Conservation (phyloP, 1,284 basidiomycete genomes). For the Macrocystidia cucumis region DNA sequence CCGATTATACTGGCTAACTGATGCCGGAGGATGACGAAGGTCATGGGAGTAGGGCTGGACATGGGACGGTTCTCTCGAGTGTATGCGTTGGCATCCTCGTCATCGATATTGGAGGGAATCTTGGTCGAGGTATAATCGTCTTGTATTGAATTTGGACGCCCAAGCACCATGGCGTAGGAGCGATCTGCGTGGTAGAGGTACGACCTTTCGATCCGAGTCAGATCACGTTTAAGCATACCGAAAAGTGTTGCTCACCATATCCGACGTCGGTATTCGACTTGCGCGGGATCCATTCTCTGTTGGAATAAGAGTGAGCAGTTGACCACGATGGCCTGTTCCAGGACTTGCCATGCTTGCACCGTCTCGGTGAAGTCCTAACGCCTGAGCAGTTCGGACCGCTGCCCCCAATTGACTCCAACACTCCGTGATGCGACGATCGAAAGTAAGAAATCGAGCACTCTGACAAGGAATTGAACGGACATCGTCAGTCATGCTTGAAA, state of each 20-base stretch:
- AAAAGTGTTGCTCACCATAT: conserved; percentile 54
- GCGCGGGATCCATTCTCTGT: conserved; percentile 70
- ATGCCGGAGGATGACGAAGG: conserved; percentile 85
- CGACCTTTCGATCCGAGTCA: conserved; percentile 44
- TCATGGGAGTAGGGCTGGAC: conserved; percentile 73
- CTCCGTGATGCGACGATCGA: conserved; percentile 85
- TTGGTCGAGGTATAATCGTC: conserved; percentile 82
- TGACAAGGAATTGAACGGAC: conserved; percentile 22
- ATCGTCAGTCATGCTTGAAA: conserved; percentile 3
- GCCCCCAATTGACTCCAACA: conserved; percentile 95
- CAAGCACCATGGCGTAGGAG: conserved; percentile 86
- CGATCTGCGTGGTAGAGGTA: conserved; percentile 92
- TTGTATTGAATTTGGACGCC: conserved; percentile 84
- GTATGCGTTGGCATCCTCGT: conserved; percentile 40
- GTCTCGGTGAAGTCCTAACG: conserved; percentile 89
- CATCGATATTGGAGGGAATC: conserved; percentile 79
- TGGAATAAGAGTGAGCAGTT: conserved; percentile 3
- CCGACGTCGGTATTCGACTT: conserved; percentile 84
- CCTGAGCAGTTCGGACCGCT: conserved; percentile 89
- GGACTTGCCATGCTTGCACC: conserved; percentile 72
- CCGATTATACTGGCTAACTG: conserved; percentile 82
- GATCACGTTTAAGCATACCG: not conserved
- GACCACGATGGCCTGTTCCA: not conserved
- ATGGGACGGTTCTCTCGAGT: conserved; percentile 45
- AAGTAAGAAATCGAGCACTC: conserved; percentile 88